Base-by-base conservation (phyloP, 2,329 filamentous ascomycete species). In the Paecilomyces variotii region DNA sequence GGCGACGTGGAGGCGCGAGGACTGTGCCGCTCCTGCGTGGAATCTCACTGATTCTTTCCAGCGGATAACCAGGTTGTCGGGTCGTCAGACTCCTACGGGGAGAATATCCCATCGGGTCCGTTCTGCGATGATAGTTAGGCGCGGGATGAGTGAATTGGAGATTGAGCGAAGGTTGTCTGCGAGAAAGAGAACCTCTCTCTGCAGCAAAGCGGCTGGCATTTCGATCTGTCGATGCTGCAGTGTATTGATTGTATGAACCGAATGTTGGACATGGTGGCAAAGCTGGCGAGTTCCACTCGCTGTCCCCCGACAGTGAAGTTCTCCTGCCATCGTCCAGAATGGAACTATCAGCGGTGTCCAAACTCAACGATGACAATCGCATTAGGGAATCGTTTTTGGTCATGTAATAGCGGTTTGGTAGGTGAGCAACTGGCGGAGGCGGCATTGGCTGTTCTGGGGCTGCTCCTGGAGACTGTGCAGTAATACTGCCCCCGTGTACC, bases 311-410 rank as follows among this genome's bases (percentile, higher is more conserved):
- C n/a, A 62, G 60, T 4, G 67, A 68, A 26, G 64, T 64, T 39
- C 65, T 65, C 55, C 62, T 60, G 49, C 67, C 66, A 30, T 72
- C 72, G 9, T 74, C 71, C 27, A 74, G 57, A 45, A 74, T 74
- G 1, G 72, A 74, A 57, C 72, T 75, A 59, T 73, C 71, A 2
- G 70, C 72, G 1, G 71, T 75, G 55, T 74, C 72, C 1, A 74
- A 58, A 55, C 72, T 75, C 60, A 73, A 61, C 1, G 70, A 72
- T 11, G 73, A 75, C 45, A 72, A 63, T 2, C 72, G 66, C 62
- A 70, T 65, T 3, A 64, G 57, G 3, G 71, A 74, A 56, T 74
- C 72, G 49, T 74, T 72, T 57, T 67, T 67, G 27, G 70, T 64
- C 12, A 73, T 65, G 32, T 66, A 69, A 57, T 72, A 69, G 35